Evolutionary conservation across 2,329 filamentous ascomycete species (phyloP).

Genomic region (Biscogniauxia sp.): DNA sequence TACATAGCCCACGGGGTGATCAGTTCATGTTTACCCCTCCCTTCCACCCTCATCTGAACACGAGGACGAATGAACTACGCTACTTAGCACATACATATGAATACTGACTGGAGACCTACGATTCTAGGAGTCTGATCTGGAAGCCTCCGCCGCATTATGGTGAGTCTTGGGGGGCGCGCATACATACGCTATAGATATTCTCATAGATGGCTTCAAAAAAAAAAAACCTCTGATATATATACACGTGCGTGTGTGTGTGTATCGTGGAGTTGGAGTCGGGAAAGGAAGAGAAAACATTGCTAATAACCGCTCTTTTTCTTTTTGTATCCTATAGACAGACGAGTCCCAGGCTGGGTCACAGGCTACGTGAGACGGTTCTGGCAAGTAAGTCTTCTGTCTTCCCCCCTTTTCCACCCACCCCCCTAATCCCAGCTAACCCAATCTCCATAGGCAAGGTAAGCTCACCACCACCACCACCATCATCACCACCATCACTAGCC

Average conservation of each 20-base stretch:
- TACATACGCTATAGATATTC: no score
- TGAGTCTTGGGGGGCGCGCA: conserved; percentile 46
- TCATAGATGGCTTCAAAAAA: not conserved
- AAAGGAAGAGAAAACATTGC: no score
- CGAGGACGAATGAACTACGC: no score
- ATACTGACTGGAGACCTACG: conserved; percentile 1
- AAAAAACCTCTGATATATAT: not conserved
- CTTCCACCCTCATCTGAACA: no score
- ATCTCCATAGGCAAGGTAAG: conserved; percentile 23
- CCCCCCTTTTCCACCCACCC: not conserved
- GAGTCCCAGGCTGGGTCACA: conserved; percentile 85
- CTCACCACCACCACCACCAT: conserved; percentile 4
- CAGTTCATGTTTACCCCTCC: not conserved
- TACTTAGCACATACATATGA: no score
- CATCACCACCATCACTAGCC: no score
- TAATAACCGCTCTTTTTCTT: not conserved
- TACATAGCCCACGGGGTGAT: not conserved
- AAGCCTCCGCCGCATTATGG: conserved; percentile 95
- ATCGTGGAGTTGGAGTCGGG: no score
- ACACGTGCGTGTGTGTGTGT: not conserved
- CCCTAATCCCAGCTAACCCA: not conserved
- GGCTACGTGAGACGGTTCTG: conserved; percentile 96
- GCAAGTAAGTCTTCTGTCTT: conserved; percentile 63
- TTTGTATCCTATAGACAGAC: conserved; percentile 64
- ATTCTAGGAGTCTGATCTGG: conserved; percentile 84